Evolutionary conservation across 2,329 filamentous ascomycete species (phyloP), one percentile per base, ranked within the genome.

Genomic region (Aciculosporium take): DNA sequence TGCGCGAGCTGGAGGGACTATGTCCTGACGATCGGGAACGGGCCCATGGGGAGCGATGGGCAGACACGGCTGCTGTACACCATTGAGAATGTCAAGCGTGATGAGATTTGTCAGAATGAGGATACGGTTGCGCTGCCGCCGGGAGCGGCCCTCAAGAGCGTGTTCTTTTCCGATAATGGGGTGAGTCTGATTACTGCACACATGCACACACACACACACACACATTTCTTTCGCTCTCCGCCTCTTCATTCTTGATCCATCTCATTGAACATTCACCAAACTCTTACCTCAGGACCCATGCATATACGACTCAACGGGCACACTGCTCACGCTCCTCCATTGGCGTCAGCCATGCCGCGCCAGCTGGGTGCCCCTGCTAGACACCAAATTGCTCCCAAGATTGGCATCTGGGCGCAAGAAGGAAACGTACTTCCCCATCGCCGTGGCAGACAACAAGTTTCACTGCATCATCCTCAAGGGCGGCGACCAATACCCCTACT

Each of bases 391-490:
- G 29, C 70, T 98, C 9, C 72, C 84, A 1, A 86, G 91, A 46
- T 73, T 95, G 3, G 82, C 84, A 0, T 79, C 77, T 3, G 91
- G 91, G 21, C 79, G 81, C 44, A 95, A 94, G 60, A 74, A 82
- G 48, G 91, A 98, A 62, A 76, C 71, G 0, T 98, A 98, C 66
- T 98, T 88, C 74, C 91, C 91, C 1, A 85, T 98, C 25, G 91
- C 91, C 1, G 88, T 96, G 1, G 86, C 89, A 2, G 79, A 88
- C 52, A 74, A 83, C 54, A 89, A 83, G 55, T 98, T 98, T 62
- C 89, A 96, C 69, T 98, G 93, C 65, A 95, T 98, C 63, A 96
- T 98, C 53, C 79, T 98, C 56, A 98, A 98, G 64, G 91, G 91
- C 47, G 84, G 83, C 28, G 91, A 98, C 56, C 76, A 81, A 55